phyloP scores from a whole-genome alignment of 805 yeast genomes.

The Suhomyces emberorum region DNA sequence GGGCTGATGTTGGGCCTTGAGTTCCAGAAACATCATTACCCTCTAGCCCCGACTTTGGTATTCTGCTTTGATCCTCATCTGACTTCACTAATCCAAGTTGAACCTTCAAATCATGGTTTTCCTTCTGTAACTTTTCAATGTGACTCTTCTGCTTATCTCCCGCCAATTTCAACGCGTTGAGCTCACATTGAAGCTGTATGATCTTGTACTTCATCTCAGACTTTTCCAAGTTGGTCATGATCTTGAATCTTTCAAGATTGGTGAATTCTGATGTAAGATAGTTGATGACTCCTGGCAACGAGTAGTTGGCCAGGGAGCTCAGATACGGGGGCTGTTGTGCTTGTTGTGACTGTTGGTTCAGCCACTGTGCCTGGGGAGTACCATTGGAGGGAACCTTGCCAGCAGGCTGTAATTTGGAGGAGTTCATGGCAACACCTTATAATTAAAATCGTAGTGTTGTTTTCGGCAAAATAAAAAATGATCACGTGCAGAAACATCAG shows the following conservation, averaged over 20 bases:
- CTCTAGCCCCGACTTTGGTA: too few species aligned
- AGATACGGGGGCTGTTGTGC: constrained; percentile 6
- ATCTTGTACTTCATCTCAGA: constrained; percentile 51
- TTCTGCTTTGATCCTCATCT: not conserved
- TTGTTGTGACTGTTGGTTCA: constrained; percentile 4
- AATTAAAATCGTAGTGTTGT: not conserved
- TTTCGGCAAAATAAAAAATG: not conserved
- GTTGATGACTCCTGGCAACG: constrained; percentile 59
- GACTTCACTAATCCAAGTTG: constrained; percentile 1
- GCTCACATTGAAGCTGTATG: constrained; percentile 50
- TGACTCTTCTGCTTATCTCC: constrained; percentile 41
- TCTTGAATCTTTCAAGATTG: constrained; percentile 37
- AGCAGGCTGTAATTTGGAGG: constrained; percentile 1
- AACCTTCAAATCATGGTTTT: constrained; percentile 10
- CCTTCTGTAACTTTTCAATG: constrained; percentile 37
- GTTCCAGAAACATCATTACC: not conserved
- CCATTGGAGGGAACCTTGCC: not conserved
- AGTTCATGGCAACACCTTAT: constrained; percentile 2
- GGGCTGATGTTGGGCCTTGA: too few species aligned
- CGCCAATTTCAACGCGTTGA: constrained; percentile 41
- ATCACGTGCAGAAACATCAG: too few species aligned
- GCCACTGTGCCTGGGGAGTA: constrained; percentile 2
- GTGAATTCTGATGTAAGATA: constrained; percentile 59
- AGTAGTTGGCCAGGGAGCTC: constrained; percentile 29
- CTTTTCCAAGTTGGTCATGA: constrained; percentile 51